These are phyloP conservation scores for Leishmania tropica DNA, from an alignment of 208 protist genomes.

Conservation along the genomic window DNA sequence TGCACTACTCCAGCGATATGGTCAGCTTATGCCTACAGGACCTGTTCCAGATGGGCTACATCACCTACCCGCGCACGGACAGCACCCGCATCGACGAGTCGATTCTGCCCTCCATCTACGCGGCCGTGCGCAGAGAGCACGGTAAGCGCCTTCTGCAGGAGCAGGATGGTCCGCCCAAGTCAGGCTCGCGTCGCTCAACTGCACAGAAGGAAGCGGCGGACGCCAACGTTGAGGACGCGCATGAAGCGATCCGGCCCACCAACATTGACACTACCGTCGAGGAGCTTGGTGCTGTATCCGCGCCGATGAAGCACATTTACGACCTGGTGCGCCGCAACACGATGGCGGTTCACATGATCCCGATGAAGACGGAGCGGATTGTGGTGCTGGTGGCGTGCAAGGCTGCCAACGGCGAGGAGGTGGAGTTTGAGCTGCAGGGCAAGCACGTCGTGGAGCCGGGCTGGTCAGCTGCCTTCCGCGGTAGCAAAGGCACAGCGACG, in stretches of 20 bases:
- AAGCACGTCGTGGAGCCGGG: slow-evolving; percentile 76
- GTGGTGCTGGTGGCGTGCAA: slow-evolving; percentile 47
- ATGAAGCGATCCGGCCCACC: slow-evolving; percentile 92
- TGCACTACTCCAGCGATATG: slow-evolving; percentile 79
- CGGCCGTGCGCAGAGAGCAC: slow-evolving; percentile 97
- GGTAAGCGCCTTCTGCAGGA: slow-evolving; percentile 95
- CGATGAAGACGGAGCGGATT: slow-evolving; percentile 76
- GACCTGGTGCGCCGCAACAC: slow-evolving; percentile 84
- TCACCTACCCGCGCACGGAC: slow-evolving; percentile 92
- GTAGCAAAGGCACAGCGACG: slow-evolving; percentile 8
- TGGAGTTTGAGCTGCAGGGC: slow-evolving; percentile 70
- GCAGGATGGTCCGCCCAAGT: slow-evolving; percentile 61
- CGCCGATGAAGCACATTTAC: slow-evolving; percentile 73
- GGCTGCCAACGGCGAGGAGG: slow-evolving; percentile 46
- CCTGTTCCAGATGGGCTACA: slow-evolving; percentile 90
- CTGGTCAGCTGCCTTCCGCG: slow-evolving; percentile 80
- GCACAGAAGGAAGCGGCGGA: neutral
- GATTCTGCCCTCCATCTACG: slow-evolving; percentile 98
- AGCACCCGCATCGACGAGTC: slow-evolving; percentile 88
- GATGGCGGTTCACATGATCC: slow-evolving; percentile 84
- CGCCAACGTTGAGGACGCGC: slow-evolving; percentile 90
- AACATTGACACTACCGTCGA: slow-evolving; percentile 73
- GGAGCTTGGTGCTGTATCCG: slow-evolving; percentile 54
- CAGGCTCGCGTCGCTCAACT: slow-evolving; percentile 39
- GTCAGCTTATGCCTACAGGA: slow-evolving; percentile 85